Conservation (phyloP, 116 monocot species). For the Cymodocea nodosa region DNA sequence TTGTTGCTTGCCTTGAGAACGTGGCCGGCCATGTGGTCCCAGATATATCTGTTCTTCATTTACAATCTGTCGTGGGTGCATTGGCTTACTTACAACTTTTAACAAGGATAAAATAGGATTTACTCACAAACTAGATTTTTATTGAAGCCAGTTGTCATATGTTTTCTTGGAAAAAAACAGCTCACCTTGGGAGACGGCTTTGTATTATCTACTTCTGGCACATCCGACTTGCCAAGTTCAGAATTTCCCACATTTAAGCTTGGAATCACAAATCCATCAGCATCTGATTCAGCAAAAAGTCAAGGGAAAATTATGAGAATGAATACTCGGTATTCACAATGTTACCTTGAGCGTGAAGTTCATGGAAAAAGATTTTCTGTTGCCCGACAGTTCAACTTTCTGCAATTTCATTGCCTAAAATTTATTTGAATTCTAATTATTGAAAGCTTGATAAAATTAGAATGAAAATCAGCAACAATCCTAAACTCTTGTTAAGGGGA, state of each 20-base stretch:
- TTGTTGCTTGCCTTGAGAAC: slow-evolving; percentile 39
- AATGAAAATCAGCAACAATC: too few relatives aligned
- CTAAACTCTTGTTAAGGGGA: too few relatives aligned
- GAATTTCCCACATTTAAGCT: slow-evolving; percentile 41
- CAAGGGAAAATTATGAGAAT: not conserved
- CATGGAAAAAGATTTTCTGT: too few relatives aligned
- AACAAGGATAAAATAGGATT: not conserved
- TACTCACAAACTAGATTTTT: not conserved
- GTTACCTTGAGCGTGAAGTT: too few relatives aligned
- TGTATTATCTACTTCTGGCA: slow-evolving; percentile 18
- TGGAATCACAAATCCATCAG: slow-evolving; percentile 81
- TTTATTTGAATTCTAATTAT: too few relatives aligned
- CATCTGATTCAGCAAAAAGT: slow-evolving; percentile 26
- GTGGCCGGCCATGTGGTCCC: slow-evolving; percentile 76
- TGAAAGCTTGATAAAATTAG: too few relatives aligned
- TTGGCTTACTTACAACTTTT: not conserved
- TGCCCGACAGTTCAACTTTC: too few relatives aligned
- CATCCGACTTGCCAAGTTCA: slow-evolving; percentile 24
- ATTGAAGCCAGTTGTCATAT: not conserved
- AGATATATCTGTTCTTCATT: slow-evolving; percentile 57
- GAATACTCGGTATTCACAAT: not conserved
- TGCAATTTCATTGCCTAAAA: too few relatives aligned
- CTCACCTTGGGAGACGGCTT: slow-evolving; percentile 45
- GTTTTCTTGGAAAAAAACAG: not conserved
- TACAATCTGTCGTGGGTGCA: slow-evolving; percentile 1